Evolutionary conservation across 176 grass and related monocot genomes (phyloP).

Genomic region (Alopecurus myosuroides): DNA sequence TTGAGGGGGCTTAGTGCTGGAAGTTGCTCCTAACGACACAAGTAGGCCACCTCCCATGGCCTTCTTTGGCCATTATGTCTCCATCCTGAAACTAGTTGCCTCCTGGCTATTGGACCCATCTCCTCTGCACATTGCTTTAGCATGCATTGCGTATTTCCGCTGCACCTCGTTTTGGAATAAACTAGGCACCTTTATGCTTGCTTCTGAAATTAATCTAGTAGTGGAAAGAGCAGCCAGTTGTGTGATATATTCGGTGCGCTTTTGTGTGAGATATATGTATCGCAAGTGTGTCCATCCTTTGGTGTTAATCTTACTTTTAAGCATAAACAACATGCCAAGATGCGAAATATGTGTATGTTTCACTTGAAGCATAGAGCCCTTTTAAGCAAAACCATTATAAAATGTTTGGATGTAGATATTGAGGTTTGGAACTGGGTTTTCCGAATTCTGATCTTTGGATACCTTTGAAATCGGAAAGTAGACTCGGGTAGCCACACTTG

Average conservation of each 20-base stretch:
- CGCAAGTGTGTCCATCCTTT: not conserved
- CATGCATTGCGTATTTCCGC: not conserved
- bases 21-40: slow-evolving; percentile 48
- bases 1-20: slow-evolving; percentile 30
- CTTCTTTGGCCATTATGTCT: slow-evolving; percentile 11
- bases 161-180: not conserved
- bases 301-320: slow-evolving; percentile 11
- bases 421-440: too few relatives aligned
- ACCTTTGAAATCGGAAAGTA: too few relatives aligned
- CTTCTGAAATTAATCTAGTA: slow-evolving; percentile 7
- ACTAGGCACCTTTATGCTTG: slow-evolving; percentile 25
- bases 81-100: slow-evolving; percentile 16
- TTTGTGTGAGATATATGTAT: not conserved
- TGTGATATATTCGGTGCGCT: not conserved
- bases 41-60: slow-evolving; percentile 17
- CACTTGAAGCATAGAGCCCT: not conserved
- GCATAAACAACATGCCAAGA: not conserved
- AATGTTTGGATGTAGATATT: too few relatives aligned
- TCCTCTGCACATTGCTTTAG: slow-evolving; percentile 25
- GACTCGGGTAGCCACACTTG: too few relatives aligned
- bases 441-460: too few relatives aligned
- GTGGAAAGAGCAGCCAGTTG: not conserved
- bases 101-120: not conserved
- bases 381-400: not conserved
- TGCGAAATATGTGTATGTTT: not conserved